Evolutionary conservation across 148 eudicot species (phyloP).

Genomic region (Rhododendron ferrugineum): DNA sequence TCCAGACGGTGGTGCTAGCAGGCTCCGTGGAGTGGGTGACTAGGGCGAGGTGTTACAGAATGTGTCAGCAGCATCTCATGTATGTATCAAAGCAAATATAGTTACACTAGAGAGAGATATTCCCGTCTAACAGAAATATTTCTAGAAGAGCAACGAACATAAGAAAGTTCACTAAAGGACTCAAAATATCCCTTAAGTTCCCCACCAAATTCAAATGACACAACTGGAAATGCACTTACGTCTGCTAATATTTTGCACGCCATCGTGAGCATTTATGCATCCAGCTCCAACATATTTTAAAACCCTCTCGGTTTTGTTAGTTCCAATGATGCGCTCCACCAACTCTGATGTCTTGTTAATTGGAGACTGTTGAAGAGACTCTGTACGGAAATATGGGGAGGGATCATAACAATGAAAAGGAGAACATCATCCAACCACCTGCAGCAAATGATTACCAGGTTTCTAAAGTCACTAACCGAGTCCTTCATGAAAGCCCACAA

Average conservation of each 20-base stretch:
- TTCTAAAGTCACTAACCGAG: slow-evolving; percentile 24
- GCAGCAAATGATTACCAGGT: slow-evolving; percentile 12
- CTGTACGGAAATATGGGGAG: slow-evolving; percentile 8
- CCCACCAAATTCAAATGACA: neutral
- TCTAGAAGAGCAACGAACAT: neutral
- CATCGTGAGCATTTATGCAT: slow-evolving; percentile 37
- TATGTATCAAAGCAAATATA: neutral
- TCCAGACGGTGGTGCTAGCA: neutral
- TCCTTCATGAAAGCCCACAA: slow-evolving; percentile 49
- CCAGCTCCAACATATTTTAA: slow-evolving; percentile 46
- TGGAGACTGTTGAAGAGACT: slow-evolving; percentile 38
- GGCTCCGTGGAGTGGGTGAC: neutral
- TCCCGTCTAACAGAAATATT: neutral
- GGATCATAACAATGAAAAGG: neutral
- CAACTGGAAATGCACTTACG: slow-evolving; percentile 22
- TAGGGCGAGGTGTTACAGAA: neutral
- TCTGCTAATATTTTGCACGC: slow-evolving; percentile 29
- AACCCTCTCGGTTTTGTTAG: slow-evolving; percentile 43
- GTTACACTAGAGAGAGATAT: neutral
- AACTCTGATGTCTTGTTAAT: slow-evolving; percentile 37
- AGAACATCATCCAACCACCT: neutral
- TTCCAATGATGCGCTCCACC: slow-evolving; percentile 35
- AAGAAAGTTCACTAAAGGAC: too few relatives aligned
- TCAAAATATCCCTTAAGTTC: neutral
- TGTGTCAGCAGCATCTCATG: neutral